Evolutionary conservation across 306 rosid genomes (phyloP), one percentile per base, ranked within the genome.

Genomic region (Cicer chorassanicum): DNA sequence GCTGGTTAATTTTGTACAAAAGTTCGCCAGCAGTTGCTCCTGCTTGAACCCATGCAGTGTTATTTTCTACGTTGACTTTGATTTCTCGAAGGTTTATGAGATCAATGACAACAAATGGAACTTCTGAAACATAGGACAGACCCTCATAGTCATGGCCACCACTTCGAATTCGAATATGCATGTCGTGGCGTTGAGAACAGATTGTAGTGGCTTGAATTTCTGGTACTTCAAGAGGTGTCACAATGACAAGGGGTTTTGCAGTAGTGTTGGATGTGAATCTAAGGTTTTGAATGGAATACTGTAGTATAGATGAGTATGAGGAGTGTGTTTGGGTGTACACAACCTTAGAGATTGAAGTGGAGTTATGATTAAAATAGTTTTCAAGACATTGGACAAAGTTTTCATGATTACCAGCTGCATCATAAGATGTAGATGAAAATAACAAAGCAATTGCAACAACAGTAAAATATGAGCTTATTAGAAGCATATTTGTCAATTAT

Each of bases 91-190:
- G 65, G 72, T 84, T 86, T 74, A 88, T 85, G 84, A 92, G 83
- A 49, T 92, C 93, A 9, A 91, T 9, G 21, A 88, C 24, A 55
- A 91, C 51, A 61, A 88, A 91, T 0, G 86, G 86, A 50, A 68
- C 74, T 10, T 81, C 36, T 6, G 72, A 66, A 66, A 45, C 72
- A 45, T 66, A 66, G 12, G 72, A 66, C 6, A 44, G 18, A 44
- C 72, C 72, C 48, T 66, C 72, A 11, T 44, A 81, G 48, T 90
- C 96, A 39, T 88, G 93, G 44, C 96, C 91, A 0, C 96, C 91
- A 4, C 92, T 90, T 44, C 89, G 81, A 50, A 83, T 86, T 74
- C 91, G 60, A 66, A 88, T 53, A 62, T 90, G 81, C 4, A 87
- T 13, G 68, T 61, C 83, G 6, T 88, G 83, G 78, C 61, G 65